phyloP scores from a whole-genome alignment of 257 asterid genomes.

The Datura wrightii region DNA sequence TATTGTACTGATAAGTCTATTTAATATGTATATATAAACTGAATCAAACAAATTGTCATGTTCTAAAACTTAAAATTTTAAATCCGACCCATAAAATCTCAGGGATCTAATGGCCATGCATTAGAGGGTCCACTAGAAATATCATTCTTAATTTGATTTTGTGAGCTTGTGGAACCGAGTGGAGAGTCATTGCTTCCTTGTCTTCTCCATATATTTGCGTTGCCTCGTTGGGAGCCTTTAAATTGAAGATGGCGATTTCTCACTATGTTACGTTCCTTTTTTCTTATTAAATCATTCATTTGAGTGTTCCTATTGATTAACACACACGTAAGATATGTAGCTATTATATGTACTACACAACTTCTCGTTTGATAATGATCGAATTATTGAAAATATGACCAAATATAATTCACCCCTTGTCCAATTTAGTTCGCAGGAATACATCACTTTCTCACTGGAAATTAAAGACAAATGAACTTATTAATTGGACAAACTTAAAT shows the following conservation, averaged over 20 bases:
- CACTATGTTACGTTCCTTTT: conserved; percentile 3
- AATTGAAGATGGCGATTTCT: conserved; percentile 6
- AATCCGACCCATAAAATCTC: background rate
- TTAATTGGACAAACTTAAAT: background rate
- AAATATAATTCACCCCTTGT: background rate
- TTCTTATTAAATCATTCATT: background rate
- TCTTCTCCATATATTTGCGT: background rate
- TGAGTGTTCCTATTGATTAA: background rate
- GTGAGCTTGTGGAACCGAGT: conserved; percentile 33
- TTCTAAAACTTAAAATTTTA: background rate
- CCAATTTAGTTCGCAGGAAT: background rate
- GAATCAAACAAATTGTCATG: too few relatives aligned
- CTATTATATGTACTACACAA: background rate
- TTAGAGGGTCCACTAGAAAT: background rate
- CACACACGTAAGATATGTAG: background rate
- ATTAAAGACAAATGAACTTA: background rate
- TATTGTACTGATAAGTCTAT: too few relatives aligned
- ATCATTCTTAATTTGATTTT: background rate
- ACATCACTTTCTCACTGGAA: background rate
- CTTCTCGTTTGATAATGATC: background rate
- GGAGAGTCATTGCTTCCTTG: conserved; percentile 16
- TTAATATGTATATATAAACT: too few relatives aligned
- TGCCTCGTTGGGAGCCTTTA: background rate
- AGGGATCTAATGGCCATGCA: background rate
- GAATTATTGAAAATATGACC: background rate